phyloP scores from a whole-genome alignment of 345 rosid genomes.

The Brassica nigra region DNA sequence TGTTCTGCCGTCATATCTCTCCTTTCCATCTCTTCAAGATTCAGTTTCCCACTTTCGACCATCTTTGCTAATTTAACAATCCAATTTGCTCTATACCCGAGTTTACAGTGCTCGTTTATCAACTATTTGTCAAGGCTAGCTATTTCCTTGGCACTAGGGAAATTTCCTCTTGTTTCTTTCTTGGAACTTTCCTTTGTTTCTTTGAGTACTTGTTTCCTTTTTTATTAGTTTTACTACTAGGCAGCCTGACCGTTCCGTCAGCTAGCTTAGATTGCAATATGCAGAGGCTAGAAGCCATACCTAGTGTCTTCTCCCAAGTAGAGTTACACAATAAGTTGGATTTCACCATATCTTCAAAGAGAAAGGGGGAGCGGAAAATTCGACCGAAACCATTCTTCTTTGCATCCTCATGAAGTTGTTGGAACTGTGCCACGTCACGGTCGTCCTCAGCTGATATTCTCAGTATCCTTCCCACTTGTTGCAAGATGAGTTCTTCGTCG shows the following conservation, averaged over 20 bases:
- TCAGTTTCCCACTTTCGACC: conserved; percentile 35
- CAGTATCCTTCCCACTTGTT: conserved; percentile 53
- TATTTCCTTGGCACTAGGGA: conserved; percentile 51
- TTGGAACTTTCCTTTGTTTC: background rate
- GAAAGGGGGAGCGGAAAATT: conserved; percentile 53
- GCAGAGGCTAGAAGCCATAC: conserved; percentile 54
- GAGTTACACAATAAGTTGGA: conserved; percentile 52
- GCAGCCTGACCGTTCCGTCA: background rate
- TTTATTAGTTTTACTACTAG: background rate
- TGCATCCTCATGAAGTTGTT: conserved; percentile 43
- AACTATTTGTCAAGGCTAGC: conserved; percentile 26
- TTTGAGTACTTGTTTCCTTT: background rate
- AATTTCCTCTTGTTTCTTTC: conserved; percentile 30
- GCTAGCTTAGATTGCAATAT: conserved; percentile 37
- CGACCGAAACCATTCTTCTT: conserved; percentile 46
- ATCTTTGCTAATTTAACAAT: conserved; percentile 40
- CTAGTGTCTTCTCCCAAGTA: conserved; percentile 47
- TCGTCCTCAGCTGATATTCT: conserved; percentile 46
- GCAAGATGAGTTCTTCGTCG: conserved; percentile 33
- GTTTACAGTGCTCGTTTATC: conserved; percentile 40
- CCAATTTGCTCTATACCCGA: conserved; percentile 48
- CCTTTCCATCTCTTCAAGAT: conserved; percentile 31
- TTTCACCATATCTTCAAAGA: conserved; percentile 60
- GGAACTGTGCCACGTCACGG: conserved; percentile 41
- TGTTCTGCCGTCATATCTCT: background rate